Percentiles rank a stretch among this genome's conserved stretches.
These are phyloP conservation scores for Podospora anserina DNA, from an alignment of 495 filamentous ascomycete genomes.

Conservation along the genomic window DNA sequence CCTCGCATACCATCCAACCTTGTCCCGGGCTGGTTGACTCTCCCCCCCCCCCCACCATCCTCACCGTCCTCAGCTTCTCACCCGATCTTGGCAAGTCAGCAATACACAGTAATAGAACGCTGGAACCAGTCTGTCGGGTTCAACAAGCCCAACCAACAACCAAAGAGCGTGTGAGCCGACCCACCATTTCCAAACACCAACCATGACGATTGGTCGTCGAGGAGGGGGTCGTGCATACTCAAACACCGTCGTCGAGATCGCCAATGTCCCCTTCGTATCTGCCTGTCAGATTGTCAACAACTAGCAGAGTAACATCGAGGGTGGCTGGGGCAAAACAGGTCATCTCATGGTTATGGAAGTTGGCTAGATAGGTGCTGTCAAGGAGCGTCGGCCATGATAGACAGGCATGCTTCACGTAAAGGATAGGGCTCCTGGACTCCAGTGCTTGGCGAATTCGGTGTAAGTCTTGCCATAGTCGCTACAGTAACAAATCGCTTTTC, in stretches of 20 bases:
- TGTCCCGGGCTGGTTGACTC: not conserved
- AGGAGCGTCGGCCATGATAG: not conserved
- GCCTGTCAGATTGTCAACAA: not conserved
- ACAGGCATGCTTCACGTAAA: not conserved
- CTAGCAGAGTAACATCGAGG: not conserved
- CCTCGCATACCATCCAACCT: not conserved
- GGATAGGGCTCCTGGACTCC: not conserved
- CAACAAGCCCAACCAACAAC: not conserved
- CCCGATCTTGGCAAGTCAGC: not conserved
- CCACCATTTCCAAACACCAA: not conserved
- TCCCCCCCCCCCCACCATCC: not conserved
- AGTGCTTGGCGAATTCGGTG: not conserved
- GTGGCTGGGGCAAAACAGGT: not conserved
- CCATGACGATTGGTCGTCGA: not conserved
- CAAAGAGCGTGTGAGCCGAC: not conserved
- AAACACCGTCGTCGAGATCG: not conserved
- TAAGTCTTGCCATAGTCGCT: not conserved
- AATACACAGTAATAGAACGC: not conserved
- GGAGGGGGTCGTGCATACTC: not conserved
- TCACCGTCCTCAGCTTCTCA: not conserved
- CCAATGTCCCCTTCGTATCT: not conserved
- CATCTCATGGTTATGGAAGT: not conserved
- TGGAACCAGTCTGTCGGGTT: not conserved
- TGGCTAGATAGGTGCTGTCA: not conserved
- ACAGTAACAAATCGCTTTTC: not conserved